Evolutionary conservation across 768 basidiomycete genomes (phyloP).

Genomic region (Porphyrellus cyaneotinctus): DNA sequence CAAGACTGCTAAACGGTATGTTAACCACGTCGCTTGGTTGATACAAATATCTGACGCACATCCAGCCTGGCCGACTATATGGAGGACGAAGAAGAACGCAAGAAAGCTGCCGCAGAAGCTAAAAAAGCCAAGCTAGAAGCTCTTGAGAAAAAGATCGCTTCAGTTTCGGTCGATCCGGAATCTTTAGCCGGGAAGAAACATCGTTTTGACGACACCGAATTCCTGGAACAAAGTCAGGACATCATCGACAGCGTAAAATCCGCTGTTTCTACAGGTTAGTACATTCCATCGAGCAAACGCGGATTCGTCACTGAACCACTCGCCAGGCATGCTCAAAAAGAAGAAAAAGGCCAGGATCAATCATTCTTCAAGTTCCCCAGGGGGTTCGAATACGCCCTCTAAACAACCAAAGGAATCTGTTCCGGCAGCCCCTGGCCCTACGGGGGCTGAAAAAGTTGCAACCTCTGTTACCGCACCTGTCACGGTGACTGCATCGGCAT

Average conservation of each 20-base stretch:
- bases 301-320: constrained; percentile 12
- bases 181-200: constrained; percentile 73
- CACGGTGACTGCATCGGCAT: constrained; percentile 18
- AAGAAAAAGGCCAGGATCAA: constrained; percentile 62
- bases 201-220: constrained; percentile 89
- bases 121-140: constrained; percentile 72
- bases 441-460: not conserved
- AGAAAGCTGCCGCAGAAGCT: constrained; percentile 72
- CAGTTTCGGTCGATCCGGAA: constrained; percentile 39
- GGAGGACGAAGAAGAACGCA: constrained; percentile 76
- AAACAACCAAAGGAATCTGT: not conserved
- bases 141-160: constrained; percentile 69
- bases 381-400: constrained; percentile 22
- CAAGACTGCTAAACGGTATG: constrained; percentile 92
- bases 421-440: not conserved
- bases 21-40: constrained; percentile 3
- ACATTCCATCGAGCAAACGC: constrained; percentile 12
- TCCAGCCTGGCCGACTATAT: constrained; percentile 78
- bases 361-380: constrained; percentile 14
- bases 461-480: not conserved
- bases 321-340: constrained; percentile 69
- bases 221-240: constrained; percentile 85
- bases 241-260: constrained; percentile 88
- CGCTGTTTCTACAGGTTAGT: constrained; percentile 77
- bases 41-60: not conserved